These are phyloP conservation scores for Daldinia decipiens DNA, from an alignment of 495 filamentous ascomycete species.

Conservation along the genomic window DNA sequence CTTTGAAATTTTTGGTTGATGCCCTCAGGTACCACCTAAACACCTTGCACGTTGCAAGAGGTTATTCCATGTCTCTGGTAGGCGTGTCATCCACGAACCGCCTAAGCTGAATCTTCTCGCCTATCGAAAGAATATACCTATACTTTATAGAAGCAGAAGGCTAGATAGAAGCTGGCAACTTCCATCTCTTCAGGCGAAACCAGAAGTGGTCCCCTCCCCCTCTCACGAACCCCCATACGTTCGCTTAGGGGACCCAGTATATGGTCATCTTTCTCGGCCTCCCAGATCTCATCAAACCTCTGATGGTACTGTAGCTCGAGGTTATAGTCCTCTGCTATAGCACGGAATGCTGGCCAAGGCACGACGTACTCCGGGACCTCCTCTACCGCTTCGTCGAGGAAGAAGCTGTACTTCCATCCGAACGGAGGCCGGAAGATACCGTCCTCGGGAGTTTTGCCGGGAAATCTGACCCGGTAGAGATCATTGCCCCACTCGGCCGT, in stretches of 20 bases:
- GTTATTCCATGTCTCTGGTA: neutral
- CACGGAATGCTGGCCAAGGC: conserved; percentile 97
- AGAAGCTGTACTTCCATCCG: conserved; percentile 98
- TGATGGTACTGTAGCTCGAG: conserved; percentile 93
- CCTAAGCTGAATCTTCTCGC: neutral
- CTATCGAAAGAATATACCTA: conserved; percentile 49
- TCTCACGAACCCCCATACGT: conserved; percentile 88
- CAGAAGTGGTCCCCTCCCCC: conserved; percentile 70
- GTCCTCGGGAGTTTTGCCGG: conserved; percentile 78
- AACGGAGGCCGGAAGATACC: conserved; percentile 91
- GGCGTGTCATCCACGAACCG: neutral
- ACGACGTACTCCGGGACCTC: conserved; percentile 98
- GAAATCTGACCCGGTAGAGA: conserved; percentile 90
- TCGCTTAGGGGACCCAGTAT: conserved; percentile 85
- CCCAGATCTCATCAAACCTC: conserved; percentile 89
- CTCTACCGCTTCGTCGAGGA: conserved; percentile 93
- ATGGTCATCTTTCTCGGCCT: conserved; percentile 82
- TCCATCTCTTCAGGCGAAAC: conserved; percentile 88
- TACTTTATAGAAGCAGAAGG: conserved; percentile 94
- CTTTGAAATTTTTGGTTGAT: neutral
- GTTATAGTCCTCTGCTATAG: conserved; percentile 93
- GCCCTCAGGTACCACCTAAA: conserved; percentile 1
- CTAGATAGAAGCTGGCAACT: conserved; percentile 88
- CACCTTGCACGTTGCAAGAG: neutral
- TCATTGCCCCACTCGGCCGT: conserved; percentile 88